Percentiles rank a stretch among this genome's conserved stretches.
phyloP scores from a whole-genome alignment of 805 yeast genomes.

The Groenewaldozyma tartarivorans region DNA sequence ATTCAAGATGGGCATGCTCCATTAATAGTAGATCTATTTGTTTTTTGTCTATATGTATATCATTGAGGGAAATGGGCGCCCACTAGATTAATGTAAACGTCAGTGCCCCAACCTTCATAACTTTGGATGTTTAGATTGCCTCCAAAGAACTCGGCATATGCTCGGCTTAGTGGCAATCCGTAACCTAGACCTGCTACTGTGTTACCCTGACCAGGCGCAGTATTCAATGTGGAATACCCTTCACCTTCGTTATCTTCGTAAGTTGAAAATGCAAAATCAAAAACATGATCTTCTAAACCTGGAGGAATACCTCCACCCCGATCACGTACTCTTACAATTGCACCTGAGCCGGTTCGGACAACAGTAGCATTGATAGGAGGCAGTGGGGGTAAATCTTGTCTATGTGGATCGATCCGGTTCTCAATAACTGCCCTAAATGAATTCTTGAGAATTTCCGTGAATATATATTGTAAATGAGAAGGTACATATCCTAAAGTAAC shows the following conservation, averaged over 20 bases:
- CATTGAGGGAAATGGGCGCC: slow-evolving; percentile 5
- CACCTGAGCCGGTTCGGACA: slow-evolving; percentile 35
- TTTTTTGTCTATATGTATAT: background rate
- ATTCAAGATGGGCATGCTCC: too few species aligned
- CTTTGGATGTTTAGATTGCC: slow-evolving; percentile 63
- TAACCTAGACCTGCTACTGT: slow-evolving; percentile 42
- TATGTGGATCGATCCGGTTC: slow-evolving; percentile 22
- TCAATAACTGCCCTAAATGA: slow-evolving; percentile 85
- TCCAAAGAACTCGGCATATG: slow-evolving; percentile 64
- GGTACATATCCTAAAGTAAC: slow-evolving; percentile 74
- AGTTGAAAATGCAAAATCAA: slow-evolving; percentile 81
- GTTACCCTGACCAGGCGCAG: slow-evolving; percentile 59
- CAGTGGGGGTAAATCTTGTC: too few species aligned
- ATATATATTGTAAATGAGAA: slow-evolving; percentile 76
- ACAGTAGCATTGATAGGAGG: slow-evolving; percentile 42
- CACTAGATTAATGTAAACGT: slow-evolving; percentile 44
- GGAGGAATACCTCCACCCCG: slow-evolving; percentile 84
- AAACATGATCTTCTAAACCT: slow-evolving; percentile 52
- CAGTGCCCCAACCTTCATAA: slow-evolving; percentile 71
- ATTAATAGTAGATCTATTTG: too few species aligned
- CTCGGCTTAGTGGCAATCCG: slow-evolving; percentile 77
- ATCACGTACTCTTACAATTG: slow-evolving; percentile 74
- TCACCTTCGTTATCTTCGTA: slow-evolving; percentile 52
- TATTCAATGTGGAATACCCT: slow-evolving; percentile 46
- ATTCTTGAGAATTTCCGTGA: slow-evolving; percentile 81